phyloP scores from a whole-genome alignment of 106 monocot species.

The Xerophyta viscosa region DNA sequence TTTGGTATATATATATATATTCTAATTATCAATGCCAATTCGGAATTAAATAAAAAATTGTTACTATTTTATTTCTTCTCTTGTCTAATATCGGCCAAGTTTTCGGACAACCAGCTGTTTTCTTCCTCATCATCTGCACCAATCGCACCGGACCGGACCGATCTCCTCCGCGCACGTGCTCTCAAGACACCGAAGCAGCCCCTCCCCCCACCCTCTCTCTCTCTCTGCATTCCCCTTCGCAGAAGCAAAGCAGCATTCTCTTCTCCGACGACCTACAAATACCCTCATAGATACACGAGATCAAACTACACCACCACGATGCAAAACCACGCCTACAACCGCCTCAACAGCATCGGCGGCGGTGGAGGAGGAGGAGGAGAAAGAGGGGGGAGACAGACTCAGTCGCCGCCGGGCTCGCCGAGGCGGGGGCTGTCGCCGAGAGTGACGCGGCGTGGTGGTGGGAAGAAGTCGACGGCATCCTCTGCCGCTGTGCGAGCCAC shows the following conservation, averaged over 20 bases:
- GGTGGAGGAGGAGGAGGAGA: constrained; percentile 23
- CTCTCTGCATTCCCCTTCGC: not conserved
- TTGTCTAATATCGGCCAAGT: no score
- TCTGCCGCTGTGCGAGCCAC: constrained; percentile 17
- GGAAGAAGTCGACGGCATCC: constrained; percentile 7
- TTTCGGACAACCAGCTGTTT: no score
- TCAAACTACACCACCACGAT: not conserved
- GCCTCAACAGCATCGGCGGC: constrained; percentile 36
- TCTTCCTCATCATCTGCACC: no score
- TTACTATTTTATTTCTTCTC: no score
- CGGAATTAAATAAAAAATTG: no score
- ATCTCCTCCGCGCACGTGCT: constrained; percentile 7
- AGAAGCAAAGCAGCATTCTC: no score
- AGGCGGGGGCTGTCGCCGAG: constrained; percentile 11
- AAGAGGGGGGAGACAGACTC: constrained; percentile 37
- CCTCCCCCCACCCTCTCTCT: not conserved
- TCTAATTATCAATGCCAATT: no score
- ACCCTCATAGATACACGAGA: not conserved
- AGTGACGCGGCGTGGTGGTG: constrained; percentile 7
- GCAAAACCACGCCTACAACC: constrained; percentile 37
- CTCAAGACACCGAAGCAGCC: not conserved
- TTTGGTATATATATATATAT: no score
- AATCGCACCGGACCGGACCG: no score
- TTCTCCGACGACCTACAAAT: not conserved
- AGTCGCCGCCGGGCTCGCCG: constrained; percentile 49